Evolutionary conservation across 192 early-diverging fungal genomes (phyloP), one percentile per base, ranked within the genome.

Genomic region (Globomyces pollinis-pini): DNA sequence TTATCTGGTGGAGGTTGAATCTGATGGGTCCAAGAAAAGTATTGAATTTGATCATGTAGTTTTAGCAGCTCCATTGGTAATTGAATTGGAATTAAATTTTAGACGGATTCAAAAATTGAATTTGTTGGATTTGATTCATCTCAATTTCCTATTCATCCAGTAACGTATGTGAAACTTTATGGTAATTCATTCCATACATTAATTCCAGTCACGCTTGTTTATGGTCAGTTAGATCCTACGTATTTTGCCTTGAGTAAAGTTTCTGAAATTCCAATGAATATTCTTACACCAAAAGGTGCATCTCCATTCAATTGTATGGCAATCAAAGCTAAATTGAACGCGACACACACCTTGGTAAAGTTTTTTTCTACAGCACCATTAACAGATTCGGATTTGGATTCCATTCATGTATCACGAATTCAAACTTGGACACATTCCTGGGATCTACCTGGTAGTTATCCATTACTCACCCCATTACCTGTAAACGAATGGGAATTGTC

Each of bases 371-470:
- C 26, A 34, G 3, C 26, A 16, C 38, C 38, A n/a, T 11, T 61
- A 8, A 5, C 9, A 6, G 52, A 53, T 9, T 5, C 34, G 3
- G 50, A 20, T 4, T 28, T 61, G 26, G n/a, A 47, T 18, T 31
- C 7, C 4, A 11, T 47, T 11, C 29, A 20, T 36, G n/a, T 28
- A 18, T 26, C 16, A 8, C 16, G n/a, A 16, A 16, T 26, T 11
- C n/a, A 50, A 9, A 38, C 36, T 23, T 43, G 38, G 41, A 47
- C 12, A 11, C 38, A 61, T 3, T n/a, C 26, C n/a, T 61, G 59
- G 59, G 18, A 53, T 7, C 3, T 18, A 5, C 59, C 59, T 15
- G 59, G 59, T 9, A 31, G 50, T 11, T 61, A 61, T 61, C 39
- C 59, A 8, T 4, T 47, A 28, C 9, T 61, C 3, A n/a, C 13